These are phyloP conservation scores for Colletotrichum higginsianum DNA, from an alignment of 2,329 filamentous ascomycete species.

Conservation along the genomic window DNA sequence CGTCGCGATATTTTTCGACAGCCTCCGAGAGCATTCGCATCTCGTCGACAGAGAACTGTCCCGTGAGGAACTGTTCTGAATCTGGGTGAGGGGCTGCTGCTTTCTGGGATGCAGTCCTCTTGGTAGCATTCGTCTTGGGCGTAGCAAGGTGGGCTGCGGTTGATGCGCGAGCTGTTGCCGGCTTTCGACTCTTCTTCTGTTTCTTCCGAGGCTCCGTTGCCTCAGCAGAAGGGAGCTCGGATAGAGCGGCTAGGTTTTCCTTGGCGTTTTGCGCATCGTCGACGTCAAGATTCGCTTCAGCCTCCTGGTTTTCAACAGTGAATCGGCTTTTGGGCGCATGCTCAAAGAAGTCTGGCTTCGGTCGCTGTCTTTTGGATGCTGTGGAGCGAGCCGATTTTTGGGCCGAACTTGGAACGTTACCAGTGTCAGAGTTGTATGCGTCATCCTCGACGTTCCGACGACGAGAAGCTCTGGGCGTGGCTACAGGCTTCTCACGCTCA, in stretches of 20 bases:
- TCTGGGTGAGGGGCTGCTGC: neutral
- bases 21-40: slow-evolving; percentile 56
- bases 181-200: neutral
- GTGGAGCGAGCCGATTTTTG: slow-evolving; percentile 50
- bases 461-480: slow-evolving; percentile 20
- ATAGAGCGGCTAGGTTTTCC: slow-evolving; percentile 20
- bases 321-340: slow-evolving; percentile 44
- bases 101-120: slow-evolving; percentile 9
- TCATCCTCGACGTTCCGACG: slow-evolving; percentile 15
- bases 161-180: neutral
- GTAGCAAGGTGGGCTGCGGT: neutral
- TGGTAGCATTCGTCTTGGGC: slow-evolving; percentile 1
- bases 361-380: slow-evolving; percentile 52
- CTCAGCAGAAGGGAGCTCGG: slow-evolving; percentile 2
- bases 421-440: slow-evolving; percentile 40
- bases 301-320: slow-evolving; percentile 39
- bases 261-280: slow-evolving; percentile 27
- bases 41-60: slow-evolving; percentile 62
- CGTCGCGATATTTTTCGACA: slow-evolving; percentile 61
- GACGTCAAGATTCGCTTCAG: slow-evolving; percentile 34
- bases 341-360: slow-evolving; percentile 63
- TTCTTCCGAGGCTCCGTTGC: slow-evolving; percentile 6
- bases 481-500: slow-evolving; percentile 47
- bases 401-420: slow-evolving; percentile 30
- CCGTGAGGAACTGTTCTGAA: slow-evolving; percentile 44